Base-by-base conservation (phyloP, 2,329 filamentous ascomycete species). In the Ceratocystis destructans region DNA sequence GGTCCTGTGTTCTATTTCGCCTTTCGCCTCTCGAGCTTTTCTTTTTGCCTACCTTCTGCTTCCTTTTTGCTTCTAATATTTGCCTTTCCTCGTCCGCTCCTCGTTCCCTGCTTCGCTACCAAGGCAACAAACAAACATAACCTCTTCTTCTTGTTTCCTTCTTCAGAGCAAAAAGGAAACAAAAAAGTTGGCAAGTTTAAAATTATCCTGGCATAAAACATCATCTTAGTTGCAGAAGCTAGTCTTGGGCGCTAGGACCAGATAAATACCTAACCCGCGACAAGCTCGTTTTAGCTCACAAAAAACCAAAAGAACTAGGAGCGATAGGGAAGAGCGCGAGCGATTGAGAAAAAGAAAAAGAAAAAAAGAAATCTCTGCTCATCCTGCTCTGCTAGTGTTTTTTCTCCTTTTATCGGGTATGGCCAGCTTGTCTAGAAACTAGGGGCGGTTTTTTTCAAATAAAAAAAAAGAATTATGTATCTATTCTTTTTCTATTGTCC, bases 291-390 rank as follows among this genome's bases (percentile, higher is more conserved):
- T 59, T 59, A 59, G 55, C 55, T 37, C 12, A 59, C 17, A 17
- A 59, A 59, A n/a, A 8, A 31, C 1, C 7, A 25, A 12, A n/a
- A 20, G 17, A 10, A 8, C 28, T n/a, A 31, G 15, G 4, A 45
- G 22, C 33, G 41, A 37, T 8, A n/a, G 57, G n/a, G 57, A 5
- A 61, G 25, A 41, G 37, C 10, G 37, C 10, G 33, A 37, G 33
- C 8, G 37, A 25, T 25, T 8, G 33, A 37, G 33, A 37, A 8
- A 3, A 12, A 41, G 37, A 41, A 8, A 41, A 41, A 62, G 41
- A 62, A 62, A n/a, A n/a, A 41, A 41, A 62, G 41, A 62, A 62
- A 45, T 44, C 41, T 62, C 37, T 62, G 44, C 37, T 45, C 17
- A 25, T 53, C 25, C 25, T 22, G 20, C 22, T 20, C 25, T 22